phyloP scores from a whole-genome alignment of 2,329 filamentous ascomycete genomes.

The Helotiales sp. region DNA sequence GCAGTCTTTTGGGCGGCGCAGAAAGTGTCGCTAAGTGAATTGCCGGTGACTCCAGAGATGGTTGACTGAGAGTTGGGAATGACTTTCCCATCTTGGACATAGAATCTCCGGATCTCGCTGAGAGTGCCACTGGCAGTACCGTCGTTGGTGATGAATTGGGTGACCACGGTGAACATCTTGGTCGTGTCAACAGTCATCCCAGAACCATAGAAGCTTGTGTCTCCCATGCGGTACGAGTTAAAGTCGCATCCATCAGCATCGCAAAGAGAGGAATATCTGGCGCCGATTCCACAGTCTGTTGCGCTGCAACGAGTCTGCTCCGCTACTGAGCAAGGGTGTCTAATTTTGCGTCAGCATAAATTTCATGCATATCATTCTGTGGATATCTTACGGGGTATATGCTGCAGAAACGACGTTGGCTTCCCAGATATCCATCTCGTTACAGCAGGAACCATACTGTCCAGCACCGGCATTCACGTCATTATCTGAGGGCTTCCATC shows the following conservation, averaged over 20 bases:
- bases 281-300: conserved; percentile 44
- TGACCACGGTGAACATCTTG: conserved; percentile 55
- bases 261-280: conserved; percentile 55
- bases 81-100: conserved; percentile 54
- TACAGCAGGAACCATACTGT: conserved; percentile 61
- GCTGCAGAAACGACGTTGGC: conserved; percentile 59
- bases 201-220: conserved; percentile 55
- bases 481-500: conserved; percentile 48
- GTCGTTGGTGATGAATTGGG: conserved; percentile 57
- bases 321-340: conserved; percentile 51
- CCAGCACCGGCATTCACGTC: conserved; percentile 54
- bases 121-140: conserved; percentile 51
- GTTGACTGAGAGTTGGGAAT: conserved; percentile 50
- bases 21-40: conserved; percentile 56
- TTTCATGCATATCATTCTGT: not conserved
- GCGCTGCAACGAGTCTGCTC: conserved; percentile 46
- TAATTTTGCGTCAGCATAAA: conserved; percentile 3
- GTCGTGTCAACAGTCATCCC: conserved; percentile 52
- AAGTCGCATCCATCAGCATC: conserved; percentile 64
- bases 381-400: conserved; percentile 46
- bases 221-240: conserved; percentile 60
- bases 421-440: conserved; percentile 70
- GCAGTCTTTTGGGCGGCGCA: conserved; percentile 56
- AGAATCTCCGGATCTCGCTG: conserved; percentile 55
- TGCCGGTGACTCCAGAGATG: conserved; percentile 47